Conservation (phyloP, 2,329 filamentous ascomycete species). For the Ceratocystis colombiana region DNA sequence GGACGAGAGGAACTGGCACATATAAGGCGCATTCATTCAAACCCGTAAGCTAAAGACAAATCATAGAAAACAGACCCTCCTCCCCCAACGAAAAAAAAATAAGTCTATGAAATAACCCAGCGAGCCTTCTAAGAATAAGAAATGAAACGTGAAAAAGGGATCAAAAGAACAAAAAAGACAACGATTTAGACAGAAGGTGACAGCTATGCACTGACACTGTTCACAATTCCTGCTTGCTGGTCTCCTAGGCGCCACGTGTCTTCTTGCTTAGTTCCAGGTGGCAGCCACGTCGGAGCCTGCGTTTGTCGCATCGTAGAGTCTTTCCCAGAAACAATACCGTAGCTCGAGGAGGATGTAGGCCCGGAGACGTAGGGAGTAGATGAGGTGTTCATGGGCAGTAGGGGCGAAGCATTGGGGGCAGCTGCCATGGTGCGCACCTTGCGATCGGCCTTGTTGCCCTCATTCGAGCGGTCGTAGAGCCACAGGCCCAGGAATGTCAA, state of each 20-base stretch:
- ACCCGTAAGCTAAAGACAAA: conserved; percentile 1
- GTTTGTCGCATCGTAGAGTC: conserved; percentile 9
- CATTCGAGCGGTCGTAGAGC: conserved; percentile 85
- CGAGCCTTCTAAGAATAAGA: conserved; percentile 10
- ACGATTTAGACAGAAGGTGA: conserved; percentile 1
- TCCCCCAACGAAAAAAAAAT: neutral
- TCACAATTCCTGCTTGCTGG: conserved; percentile 24
- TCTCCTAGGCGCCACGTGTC: conserved; percentile 59
- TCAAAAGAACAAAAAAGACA: conserved; percentile 33
- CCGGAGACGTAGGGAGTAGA: neutral
- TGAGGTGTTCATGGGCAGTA: conserved; percentile 51
- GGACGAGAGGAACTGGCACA: neutral
- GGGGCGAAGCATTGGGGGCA: conserved; percentile 33
- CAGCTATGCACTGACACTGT: conserved; percentile 29
- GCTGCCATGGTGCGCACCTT: conserved; percentile 57
- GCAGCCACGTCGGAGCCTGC: conserved; percentile 48
- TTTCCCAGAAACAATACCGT: conserved; percentile 13
- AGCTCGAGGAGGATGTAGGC: conserved; percentile 15
- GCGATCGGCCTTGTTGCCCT: conserved; percentile 78
- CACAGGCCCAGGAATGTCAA: conserved; percentile 90
- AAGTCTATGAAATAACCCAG: conserved; percentile 14
- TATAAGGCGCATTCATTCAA: conserved; percentile 9
- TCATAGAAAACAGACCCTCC: conserved; percentile 10
- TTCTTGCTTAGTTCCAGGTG: conserved; percentile 73
- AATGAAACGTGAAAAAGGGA: conserved; percentile 28